Evolutionary conservation across 106 monocot genomes (phyloP), one percentile per base, ranked within the genome.

Genomic region (Narthecium ossifragum): DNA sequence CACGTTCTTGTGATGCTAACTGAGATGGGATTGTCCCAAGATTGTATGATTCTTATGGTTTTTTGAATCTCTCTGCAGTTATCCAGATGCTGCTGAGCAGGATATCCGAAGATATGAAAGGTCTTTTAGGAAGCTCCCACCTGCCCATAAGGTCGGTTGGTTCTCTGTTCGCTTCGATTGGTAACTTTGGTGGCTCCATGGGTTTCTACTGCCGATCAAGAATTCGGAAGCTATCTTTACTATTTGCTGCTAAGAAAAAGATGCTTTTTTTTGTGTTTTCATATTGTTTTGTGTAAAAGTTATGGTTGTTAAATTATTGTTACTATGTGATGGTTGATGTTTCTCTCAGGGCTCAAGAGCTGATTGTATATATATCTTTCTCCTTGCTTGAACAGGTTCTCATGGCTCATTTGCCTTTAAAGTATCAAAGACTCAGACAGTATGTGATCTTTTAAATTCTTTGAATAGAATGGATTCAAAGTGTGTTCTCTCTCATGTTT

Each of bases 81-180:
- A 96, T 57, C 51, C 83, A 17, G 86, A 96, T 76, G 96, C 96
- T 53, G 90, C 90, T 11, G 80, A 84, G 55, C 69, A 64, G 62
- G 96, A 96, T 79, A 76, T 96, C 20, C 75, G 57, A 52, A 78
- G 81, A 78, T 84, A 87, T 51, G 86, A 90, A 49, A 78, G 84
- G 63, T 90, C 96, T 6, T 98, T 76, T 50, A 75, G 66, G 51
- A 87, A 74, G 61, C 90, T 98, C 53, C 65, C 86, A 23, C 73
- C 73, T 71, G 52, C 69, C 15, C 90, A 98, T 45, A 87, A 90
- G 90, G 96, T 98, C 31, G 53, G 15, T 43, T 13, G 10, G 26
- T 12, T 22, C 14, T 7, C 15, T 32, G 20, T 27, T 30, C 15
- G 39, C 15, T 1, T 43, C 2, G 14, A 43, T 43, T 43, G 53